These are phyloP conservation scores for Funneliformis caledonium DNA, from an alignment of 371 early-diverging fungal species.

Conservation along the genomic window DNA sequence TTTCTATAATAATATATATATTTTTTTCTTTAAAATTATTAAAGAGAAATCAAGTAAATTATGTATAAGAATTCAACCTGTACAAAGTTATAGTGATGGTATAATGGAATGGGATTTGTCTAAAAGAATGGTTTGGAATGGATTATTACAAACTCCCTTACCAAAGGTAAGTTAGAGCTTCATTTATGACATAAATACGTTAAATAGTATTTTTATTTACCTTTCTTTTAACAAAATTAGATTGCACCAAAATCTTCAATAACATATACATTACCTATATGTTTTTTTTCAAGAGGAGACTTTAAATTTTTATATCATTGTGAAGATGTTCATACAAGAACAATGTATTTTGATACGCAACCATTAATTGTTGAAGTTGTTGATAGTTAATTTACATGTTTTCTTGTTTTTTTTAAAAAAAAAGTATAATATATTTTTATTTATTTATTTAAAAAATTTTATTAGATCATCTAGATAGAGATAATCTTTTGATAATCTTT, in stretches of 20 bases:
- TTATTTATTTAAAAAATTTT: too few species aligned
- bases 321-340: conserved; percentile 66
- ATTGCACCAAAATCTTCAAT: conserved; percentile 51
- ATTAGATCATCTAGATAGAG: too few species aligned
- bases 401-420: neutral
- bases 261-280: conserved; percentile 57
- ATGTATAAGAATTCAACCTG: conserved; percentile 68
- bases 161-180: conserved; percentile 54
- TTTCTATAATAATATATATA: conserved; percentile 40
- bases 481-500: too few species aligned
- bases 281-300: conserved; percentile 66
- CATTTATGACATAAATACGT: neutral
- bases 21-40: neutral
- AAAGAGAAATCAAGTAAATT: conserved; percentile 56
- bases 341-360: conserved; percentile 57
- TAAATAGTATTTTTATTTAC: neutral
- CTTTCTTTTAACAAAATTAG: conserved; percentile 34
- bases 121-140: conserved; percentile 63
- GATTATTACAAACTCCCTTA: conserved; percentile 61
- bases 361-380: conserved; percentile 36
- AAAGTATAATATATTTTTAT: neutral
- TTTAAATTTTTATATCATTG: conserved; percentile 68
- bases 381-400: conserved; percentile 19
- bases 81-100: conserved; percentile 66
- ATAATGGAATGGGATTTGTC: conserved; percentile 68